A percentile compares a stretch with the other conserved stretches of the same genome.
These are phyloP conservation scores for Leccinum fuscescens DNA, from an alignment of 1,284 basidiomycete species.

Conservation along the genomic window DNA sequence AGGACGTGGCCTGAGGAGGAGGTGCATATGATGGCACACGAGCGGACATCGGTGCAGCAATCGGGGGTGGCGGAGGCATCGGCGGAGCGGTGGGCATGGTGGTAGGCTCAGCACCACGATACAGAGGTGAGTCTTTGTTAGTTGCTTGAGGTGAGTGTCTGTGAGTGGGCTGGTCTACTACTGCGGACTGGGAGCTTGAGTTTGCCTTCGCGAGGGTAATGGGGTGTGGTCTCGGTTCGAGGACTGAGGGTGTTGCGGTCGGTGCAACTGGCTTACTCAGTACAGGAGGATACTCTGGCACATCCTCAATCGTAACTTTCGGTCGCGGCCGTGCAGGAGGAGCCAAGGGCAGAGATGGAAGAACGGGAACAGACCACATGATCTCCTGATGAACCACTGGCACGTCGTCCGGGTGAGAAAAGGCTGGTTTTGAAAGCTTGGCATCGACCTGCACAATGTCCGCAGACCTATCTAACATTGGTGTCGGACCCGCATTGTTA, in stretches of 20 bases:
- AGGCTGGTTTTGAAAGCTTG: constrained; percentile 1
- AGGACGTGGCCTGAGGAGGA: constrained; percentile 18
- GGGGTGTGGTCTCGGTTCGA: constrained; percentile 14
- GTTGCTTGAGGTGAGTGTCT: constrained; percentile 26
- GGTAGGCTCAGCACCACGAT: constrained; percentile 14
- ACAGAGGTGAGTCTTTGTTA: constrained; percentile 18
- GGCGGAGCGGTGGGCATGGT: constrained; percentile 10
- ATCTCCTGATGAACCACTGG: constrained; percentile 15
- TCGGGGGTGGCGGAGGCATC: constrained; percentile 22
- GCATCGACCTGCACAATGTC: constrained; percentile 7
- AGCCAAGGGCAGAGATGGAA: constrained; percentile 12
- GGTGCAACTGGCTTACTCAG: constrained; percentile 12
- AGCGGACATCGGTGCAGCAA: constrained; percentile 5
- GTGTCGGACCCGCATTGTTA: neutral
- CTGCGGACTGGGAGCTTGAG: constrained; percentile 5
- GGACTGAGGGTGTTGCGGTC: constrained; percentile 2
- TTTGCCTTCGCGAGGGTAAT: neutral
- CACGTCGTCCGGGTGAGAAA: constrained; percentile 5
- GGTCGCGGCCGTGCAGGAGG: constrained; percentile 17
- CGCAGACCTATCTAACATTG: neutral
- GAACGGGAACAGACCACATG: constrained; percentile 3
- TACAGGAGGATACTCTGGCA: constrained; percentile 24
- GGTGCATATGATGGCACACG: constrained; percentile 26
- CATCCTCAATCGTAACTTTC: constrained; percentile 34
- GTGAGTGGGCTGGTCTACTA: constrained; percentile 11